Base-by-base conservation (phyloP, 1,284 basidiomycete genomes). In the Tilletia indica region DNA sequence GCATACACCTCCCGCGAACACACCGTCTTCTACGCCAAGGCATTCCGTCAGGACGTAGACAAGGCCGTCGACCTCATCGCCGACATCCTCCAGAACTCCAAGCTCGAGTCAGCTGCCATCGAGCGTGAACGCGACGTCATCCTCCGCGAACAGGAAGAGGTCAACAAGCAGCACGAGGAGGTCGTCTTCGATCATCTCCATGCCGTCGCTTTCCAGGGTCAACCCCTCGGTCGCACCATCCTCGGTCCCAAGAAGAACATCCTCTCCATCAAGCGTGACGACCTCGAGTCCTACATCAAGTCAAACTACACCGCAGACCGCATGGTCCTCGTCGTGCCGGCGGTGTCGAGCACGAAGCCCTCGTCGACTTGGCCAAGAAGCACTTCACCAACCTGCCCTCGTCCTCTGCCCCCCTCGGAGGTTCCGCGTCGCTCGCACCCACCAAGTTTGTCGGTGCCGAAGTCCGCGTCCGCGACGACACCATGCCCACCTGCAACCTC, bases 1-100 rank as follows among this genome's bases (percentile, higher is more conserved):
- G 96, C 97, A 70, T 99, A 98, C 88, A 99, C 96, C 21, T 97
- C 95, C 58, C 90, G 96, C 77, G 96, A 99, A 87, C 96, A 99
- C 87, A 99, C 97, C 42, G 95, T 98, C 76, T 99, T 98, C 88
- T 98, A 98, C 85, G 96, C 96, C 84, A 98, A 98, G 89, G 92
- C 93, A 84, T 99, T 99, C 90, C 90, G 92, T 85, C 92, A 96
- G 88, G 97, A 99, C 85, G 93, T 98, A 25, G 89, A 90, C 45
- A 89, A 89, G 73, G 90, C 93, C 42, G 94, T 99, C 73, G 94
- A 97, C 86, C 97, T 99, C 87, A 94, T 99, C 85, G 92, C 92
- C 80, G 96, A 99, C 86, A 99, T 99, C 82, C 89, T 99, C 68
- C 95, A 97, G 86, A 97, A 96, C 87, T 96, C 94, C 49, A 98